Base-by-base conservation (phyloP, 1,284 basidiomycete species). In the Pseudozyma sp. region DNA sequence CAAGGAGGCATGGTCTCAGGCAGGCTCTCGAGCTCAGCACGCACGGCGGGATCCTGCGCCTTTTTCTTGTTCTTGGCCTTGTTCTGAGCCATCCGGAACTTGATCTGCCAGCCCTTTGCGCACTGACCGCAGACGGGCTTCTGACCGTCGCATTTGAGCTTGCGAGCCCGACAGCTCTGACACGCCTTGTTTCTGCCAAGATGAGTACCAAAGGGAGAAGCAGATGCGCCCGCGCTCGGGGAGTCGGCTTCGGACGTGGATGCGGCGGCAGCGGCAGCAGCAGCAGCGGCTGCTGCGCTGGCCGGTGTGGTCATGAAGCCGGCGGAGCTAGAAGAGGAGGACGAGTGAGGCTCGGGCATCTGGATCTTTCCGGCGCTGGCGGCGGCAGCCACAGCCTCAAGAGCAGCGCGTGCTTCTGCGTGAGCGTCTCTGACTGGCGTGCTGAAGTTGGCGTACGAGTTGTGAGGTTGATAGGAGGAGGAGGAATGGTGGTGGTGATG, bases 111-210 rank as follows among this genome's bases (percentile, higher is more conserved):
- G 29, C 76, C 78, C 48, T 78, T 72, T 24, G 68, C 68, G 51
- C 78, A 80, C 37, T 80, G 78, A 14, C 76, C 71, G 53, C 78
- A 80, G 17, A 80, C 69, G 9, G 78, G 78, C 49, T 75, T 75
- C 37, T 69, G 67, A 11, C 78, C 78, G 47, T 80, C 78, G 43
- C 78, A 80, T 48, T 80, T 80, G 48, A 80, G 73, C 56, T 80
- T 80, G 29, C 78, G 76, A 11, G 77, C 78, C 37, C 78, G 63
- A 51, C 78, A 80, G 54, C 72, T 75, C 50, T 70, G 72, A 50
- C 78, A 80, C 11, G 78, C 78, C 63, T 78, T 69, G 64, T 80
- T 80, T 11, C 78, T 55, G 8, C 78, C 78, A 14, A 80, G 71
- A 45, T 80, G 78, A 33, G 71, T 75, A 40, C 69, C 62, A 46